Percentiles rank a stretch among this genome's conserved stretches.
These are phyloP conservation scores for Trichosporon faecale DNA, from an alignment of 1,284 basidiomycete genomes.

Conservation along the genomic window DNA sequence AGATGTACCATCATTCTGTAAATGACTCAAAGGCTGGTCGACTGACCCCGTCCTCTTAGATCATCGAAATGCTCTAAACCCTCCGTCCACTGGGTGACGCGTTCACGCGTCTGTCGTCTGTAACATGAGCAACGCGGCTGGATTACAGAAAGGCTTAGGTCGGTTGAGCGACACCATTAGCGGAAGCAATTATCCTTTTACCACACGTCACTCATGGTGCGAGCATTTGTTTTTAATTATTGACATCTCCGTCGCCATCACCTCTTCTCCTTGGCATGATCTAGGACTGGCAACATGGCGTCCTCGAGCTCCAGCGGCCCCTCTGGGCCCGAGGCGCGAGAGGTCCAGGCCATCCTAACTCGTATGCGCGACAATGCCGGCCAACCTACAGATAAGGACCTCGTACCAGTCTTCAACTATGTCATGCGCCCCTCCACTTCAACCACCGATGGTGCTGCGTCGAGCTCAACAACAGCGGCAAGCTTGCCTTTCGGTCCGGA, in stretches of 20 bases:
- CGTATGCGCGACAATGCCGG: slow-evolving; percentile 25
- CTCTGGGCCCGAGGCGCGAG: slow-evolving; percentile 10
- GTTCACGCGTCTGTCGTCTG: neutral
- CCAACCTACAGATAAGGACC: slow-evolving; percentile 54
- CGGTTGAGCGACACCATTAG: neutral
- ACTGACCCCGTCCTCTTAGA: too few species aligned
- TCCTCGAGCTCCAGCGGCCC: slow-evolving; percentile 9
- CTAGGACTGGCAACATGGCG: slow-evolving; percentile 4
- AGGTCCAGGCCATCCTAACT: slow-evolving; percentile 42
- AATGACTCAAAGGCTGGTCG: neutral
- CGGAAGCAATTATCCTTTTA: neutral
- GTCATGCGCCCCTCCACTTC: slow-evolving; percentile 48
- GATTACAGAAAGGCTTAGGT: neutral
- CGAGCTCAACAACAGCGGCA: slow-evolving; percentile 18
- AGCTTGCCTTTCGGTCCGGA: neutral
- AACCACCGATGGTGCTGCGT: neutral
- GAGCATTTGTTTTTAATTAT: neutral
- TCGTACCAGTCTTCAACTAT: slow-evolving; percentile 60
- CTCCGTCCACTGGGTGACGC: neutral
- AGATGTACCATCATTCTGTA: neutral
- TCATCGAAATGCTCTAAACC: neutral
- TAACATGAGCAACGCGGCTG: neutral
- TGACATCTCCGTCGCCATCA: neutral
- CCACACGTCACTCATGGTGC: slow-evolving; percentile 6
- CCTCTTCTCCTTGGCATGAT: slow-evolving; percentile 6